Evolutionary conservation across 495 filamentous ascomycete genomes (phyloP).

Genomic region (Tuber borchii): DNA sequence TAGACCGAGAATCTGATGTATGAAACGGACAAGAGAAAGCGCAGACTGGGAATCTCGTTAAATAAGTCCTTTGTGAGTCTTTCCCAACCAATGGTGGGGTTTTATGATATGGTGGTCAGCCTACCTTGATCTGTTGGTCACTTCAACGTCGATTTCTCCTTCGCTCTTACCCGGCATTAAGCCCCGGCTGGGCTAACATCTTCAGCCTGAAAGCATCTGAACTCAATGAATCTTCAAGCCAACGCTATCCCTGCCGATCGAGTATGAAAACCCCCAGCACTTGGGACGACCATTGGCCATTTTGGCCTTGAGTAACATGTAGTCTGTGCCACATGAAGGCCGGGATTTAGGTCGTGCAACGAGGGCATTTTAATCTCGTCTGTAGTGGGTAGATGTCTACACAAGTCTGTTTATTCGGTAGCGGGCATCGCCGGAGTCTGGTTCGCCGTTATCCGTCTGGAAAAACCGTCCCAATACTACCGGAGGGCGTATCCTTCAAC

Average conservation of each 20-base stretch:
- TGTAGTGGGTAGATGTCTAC: not conserved
- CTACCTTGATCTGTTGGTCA: not conserved
- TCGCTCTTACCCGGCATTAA: constrained; percentile 4
- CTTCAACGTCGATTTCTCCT: not conserved
- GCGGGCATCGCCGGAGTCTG: not conserved
- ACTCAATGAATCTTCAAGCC: not conserved
- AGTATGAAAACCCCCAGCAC: not conserved
- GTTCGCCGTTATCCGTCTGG: not conserved
- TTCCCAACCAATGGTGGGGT: not conserved
- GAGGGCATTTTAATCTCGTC: not conserved
- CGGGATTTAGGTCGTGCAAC: not conserved
- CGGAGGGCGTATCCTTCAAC: not conserved
- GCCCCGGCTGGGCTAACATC: not conserved
- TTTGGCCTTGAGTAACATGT: not conserved
- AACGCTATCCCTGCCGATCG: not conserved
- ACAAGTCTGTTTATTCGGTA: not conserved
- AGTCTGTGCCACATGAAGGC: not conserved
- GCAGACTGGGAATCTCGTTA: not conserved
- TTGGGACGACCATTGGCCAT: not conserved
- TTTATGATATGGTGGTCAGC: not conserved
- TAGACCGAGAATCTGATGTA: not conserved
- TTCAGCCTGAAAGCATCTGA: constrained; percentile 2
- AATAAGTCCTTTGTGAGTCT: not conserved
- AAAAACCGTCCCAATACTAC: not conserved
- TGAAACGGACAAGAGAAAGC: not conserved